Percentiles rank a stretch among this genome's conserved stretches.
Conservation (phyloP, 805 yeast species). For the Candida alai region DNA sequence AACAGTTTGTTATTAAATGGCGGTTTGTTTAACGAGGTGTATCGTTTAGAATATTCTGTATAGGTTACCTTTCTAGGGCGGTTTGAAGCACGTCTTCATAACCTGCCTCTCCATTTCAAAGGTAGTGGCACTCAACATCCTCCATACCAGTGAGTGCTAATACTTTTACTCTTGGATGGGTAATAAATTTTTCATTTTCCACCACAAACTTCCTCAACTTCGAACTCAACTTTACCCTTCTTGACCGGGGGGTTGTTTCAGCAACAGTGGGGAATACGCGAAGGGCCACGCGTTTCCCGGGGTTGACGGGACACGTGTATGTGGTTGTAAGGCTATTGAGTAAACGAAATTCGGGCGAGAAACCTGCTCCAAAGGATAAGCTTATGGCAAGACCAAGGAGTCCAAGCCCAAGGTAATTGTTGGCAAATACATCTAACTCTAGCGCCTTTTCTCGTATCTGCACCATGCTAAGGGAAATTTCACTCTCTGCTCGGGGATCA, state of each 20-base stretch:
- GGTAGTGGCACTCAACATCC: constrained; percentile 10
- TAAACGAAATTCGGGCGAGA: constrained; percentile 7
- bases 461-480: constrained; percentile 3
- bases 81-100: background rate
- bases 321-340: background rate
- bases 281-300: constrained; percentile 6
- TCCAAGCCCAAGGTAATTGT: constrained; percentile 6
- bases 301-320: constrained; percentile 8
- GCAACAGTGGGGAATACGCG: constrained; percentile 5
- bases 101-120: constrained; percentile 1
- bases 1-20: too few relatives aligned
- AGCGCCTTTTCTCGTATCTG: background rate
- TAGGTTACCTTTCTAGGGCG: background rate
- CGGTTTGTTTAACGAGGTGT: too few relatives aligned
- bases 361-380: constrained; percentile 4
- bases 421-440: constrained; percentile 3
- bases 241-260: constrained; percentile 1
- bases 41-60: too few relatives aligned
- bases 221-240: constrained; percentile 5
- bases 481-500: constrained; percentile 3
- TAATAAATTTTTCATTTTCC: constrained; percentile 1
- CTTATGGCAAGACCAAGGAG: background rate
- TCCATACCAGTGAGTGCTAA: constrained; percentile 9
- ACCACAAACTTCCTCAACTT: constrained; percentile 1
- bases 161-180: constrained; percentile 1